Base-by-base conservation (phyloP, 2,329 filamentous ascomycete species). In the Neopestalotiopsis clavispora region DNA sequence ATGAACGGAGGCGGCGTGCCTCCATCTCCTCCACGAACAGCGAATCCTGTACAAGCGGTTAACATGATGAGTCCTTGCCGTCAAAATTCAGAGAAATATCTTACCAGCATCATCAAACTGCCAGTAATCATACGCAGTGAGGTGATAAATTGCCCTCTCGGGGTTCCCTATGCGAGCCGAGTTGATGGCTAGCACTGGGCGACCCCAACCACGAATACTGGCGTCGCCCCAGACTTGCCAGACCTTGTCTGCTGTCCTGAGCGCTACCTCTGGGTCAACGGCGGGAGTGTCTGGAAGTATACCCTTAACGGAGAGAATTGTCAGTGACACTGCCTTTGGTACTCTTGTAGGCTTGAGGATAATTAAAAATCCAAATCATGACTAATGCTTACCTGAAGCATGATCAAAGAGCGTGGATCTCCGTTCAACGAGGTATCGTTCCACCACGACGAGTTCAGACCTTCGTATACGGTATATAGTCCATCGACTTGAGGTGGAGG, bases 401-500 rank as follows among this genome's bases (percentile, higher is more conserved):
- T 84, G 32, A 80, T 78, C 68, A 85, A 78, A 68, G 81, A 83
- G 5, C 83, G 83, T 38, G 84, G 84, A 61, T 86, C 82, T 7
- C 78, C 73, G 34, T 73, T 78, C 1, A 82, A 78, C 4, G 74
- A 74, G 0, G 78, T 72, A 30, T 83, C 74, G 1, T 75, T 74
- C 79, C 83, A 83, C 82, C 83, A 84, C 32, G 82, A 82, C 42
- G 78, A 75, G 32, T 83, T 78, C 10, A 87, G 79, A 0, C 84
- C 84, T 70, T 84, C 82, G 68, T 85, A 86, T 3, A 84, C 78
- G 3, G 83, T 74, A 69, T 86, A 87, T 1, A 82, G 80, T 4
- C 77, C 76, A 58, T 84, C 78, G 17, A 79, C 74, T 4, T 79
- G 75, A 0, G 85, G 84, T 1, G 85, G 80, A 0, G 79, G 78